These are phyloP conservation scores for Paxillus ammoniavirescens DNA, from an alignment of 768 basidiomycete species.

Conservation along the genomic window DNA sequence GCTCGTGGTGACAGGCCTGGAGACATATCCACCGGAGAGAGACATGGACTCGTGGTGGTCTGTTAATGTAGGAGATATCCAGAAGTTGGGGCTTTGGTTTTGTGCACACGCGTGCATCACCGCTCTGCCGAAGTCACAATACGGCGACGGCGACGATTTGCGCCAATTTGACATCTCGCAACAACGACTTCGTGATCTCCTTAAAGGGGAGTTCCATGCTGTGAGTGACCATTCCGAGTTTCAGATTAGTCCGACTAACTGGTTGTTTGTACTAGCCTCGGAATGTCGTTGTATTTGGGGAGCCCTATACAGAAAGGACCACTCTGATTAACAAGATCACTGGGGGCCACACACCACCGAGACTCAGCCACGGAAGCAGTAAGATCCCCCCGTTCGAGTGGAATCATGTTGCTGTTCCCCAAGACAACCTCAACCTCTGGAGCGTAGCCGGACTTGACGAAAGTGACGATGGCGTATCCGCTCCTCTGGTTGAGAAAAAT, in stretches of 20 bases:
- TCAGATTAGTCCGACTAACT: neutral
- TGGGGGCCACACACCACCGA: neutral
- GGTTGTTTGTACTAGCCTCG: constrained; percentile 11
- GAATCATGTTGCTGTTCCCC: constrained; percentile 2
- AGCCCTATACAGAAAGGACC: constrained; percentile 8
- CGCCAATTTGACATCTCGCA: constrained; percentile 9
- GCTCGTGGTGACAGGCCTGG: constrained; percentile 26
- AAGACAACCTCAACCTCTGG: constrained; percentile 18
- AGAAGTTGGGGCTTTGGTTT: constrained; percentile 29
- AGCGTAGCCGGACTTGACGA: constrained; percentile 13
- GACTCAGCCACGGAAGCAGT: neutral
- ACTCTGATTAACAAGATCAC: constrained; percentile 9
- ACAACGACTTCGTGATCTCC: constrained; percentile 8
- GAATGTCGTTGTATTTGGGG: constrained; percentile 18
- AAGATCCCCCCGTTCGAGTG: neutral
- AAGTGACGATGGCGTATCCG: neutral
- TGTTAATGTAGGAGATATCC: constrained; percentile 26
- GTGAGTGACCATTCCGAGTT: constrained; percentile 9
- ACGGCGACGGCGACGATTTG: neutral
- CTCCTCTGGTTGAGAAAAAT: constrained; percentile 12
- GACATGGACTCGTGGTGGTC: constrained; percentile 38
- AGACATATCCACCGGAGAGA: constrained; percentile 20
- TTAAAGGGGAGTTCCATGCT: constrained; percentile 4
- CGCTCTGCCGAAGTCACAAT: constrained; percentile 7
- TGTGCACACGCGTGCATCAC: constrained; percentile 38